These are phyloP conservation scores for Leccinum olivaceopallidum DNA, from an alignment of 768 basidiomycete species.

Conservation along the genomic window DNA sequence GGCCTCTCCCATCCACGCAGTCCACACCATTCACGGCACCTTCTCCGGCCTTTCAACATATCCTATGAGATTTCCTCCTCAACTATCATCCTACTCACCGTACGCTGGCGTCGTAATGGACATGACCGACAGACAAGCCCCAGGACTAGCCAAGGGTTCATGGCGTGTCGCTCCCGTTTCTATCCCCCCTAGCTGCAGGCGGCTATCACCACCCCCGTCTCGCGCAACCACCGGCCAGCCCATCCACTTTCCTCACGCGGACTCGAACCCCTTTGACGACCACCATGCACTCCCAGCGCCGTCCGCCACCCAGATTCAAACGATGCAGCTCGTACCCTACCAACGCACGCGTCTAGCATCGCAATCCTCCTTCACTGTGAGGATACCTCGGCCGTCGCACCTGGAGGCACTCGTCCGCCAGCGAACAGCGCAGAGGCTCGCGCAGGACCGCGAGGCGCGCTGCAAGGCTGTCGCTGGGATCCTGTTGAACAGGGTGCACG, in stretches of 20 bases:
- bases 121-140: slow-evolving; percentile 22
- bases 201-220: slow-evolving; percentile 19
- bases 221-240: slow-evolving; percentile 21
- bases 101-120: slow-evolving; percentile 31
- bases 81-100: slow-evolving; percentile 14
- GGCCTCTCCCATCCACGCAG: slow-evolving; percentile 28
- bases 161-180: slow-evolving; percentile 27
- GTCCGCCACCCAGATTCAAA: slow-evolving; percentile 1
- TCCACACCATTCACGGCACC: slow-evolving; percentile 35
- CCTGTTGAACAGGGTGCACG: slow-evolving; percentile 53
- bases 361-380: slow-evolving; percentile 29
- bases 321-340: slow-evolving; percentile 15
- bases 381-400: slow-evolving; percentile 24
- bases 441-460: slow-evolving; percentile 41
- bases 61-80: slow-evolving; percentile 15
- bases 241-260: slow-evolving; percentile 22
- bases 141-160: slow-evolving; percentile 24
- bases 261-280: slow-evolving; percentile 28
- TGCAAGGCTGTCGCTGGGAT: slow-evolving; percentile 59
- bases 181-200: slow-evolving; percentile 30
- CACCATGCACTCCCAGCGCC: slow-evolving; percentile 14
- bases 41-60: slow-evolving; percentile 31
- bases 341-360: slow-evolving; percentile 33
- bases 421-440: slow-evolving; percentile 32
- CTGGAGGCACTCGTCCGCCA: slow-evolving; percentile 32